These are phyloP conservation scores for Yamadazyma diospyri DNA, from an alignment of 1,139 yeast species.

Conservation along the genomic window DNA sequence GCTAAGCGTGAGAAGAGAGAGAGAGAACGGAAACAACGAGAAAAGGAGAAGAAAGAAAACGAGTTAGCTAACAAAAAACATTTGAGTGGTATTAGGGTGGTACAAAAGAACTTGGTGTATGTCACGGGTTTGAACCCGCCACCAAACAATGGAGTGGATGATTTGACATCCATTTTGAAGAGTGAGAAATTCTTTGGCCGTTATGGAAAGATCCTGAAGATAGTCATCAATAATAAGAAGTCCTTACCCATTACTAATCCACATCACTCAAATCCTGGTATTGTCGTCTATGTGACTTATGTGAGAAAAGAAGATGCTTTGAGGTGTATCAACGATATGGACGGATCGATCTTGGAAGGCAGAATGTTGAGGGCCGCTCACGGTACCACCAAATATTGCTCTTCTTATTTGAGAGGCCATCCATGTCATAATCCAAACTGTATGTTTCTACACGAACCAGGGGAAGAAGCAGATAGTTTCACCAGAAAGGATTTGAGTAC, in stretches of 20 bases:
- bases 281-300: slow-evolving; percentile 95
- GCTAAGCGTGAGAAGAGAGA: slow-evolving; percentile 78
- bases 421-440: slow-evolving; percentile 98
- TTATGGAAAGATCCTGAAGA: slow-evolving; percentile 91
- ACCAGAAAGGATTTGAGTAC: slow-evolving; percentile 90
- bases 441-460: slow-evolving; percentile 98
- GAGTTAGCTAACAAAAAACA: slow-evolving; percentile 90
- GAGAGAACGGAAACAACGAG: slow-evolving; percentile 81
- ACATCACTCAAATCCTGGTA: slow-evolving; percentile 59
- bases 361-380: slow-evolving; percentile 86
- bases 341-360: slow-evolving; percentile 93
- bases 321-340: slow-evolving; percentile 86
- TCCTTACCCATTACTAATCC: slow-evolving; percentile 38
- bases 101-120: slow-evolving; percentile 94
- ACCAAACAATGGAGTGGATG: slow-evolving; percentile 69
- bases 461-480: slow-evolving; percentile 97
- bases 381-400: slow-evolving; percentile 98
- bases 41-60: slow-evolving; percentile 87
- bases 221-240: slow-evolving; percentile 82
- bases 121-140: slow-evolving; percentile 96
- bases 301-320: slow-evolving; percentile 93
- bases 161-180: slow-evolving; percentile 76
- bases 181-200: slow-evolving; percentile 97
- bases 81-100: slow-evolving; percentile 94
- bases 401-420: slow-evolving; percentile 90